These are phyloP conservation scores for Gryganskiella cystojenkinii DNA, from an alignment of 192 early-diverging fungal genomes.

Conservation along the genomic window DNA sequence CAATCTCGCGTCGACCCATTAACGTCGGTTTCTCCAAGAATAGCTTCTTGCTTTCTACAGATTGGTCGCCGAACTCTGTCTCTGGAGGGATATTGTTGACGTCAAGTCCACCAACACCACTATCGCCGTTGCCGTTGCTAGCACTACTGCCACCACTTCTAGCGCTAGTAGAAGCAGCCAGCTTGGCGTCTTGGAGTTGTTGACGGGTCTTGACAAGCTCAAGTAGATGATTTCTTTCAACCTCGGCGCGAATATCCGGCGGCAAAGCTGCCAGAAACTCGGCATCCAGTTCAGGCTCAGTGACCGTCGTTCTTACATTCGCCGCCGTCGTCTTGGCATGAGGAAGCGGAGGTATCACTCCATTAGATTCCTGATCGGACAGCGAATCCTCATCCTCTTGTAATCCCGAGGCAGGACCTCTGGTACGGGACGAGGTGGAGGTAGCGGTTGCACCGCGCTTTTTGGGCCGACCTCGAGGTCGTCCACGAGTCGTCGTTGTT, in stretches of 20 bases:
- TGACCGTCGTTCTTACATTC: neutral
- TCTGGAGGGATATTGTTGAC: too few relatives aligned
- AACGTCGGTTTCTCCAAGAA: slow-evolving; percentile 19
- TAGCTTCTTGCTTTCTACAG: too few relatives aligned
- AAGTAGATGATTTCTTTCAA: slow-evolving; percentile 13
- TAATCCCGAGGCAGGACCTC: too few relatives aligned
- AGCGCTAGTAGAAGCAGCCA: neutral
- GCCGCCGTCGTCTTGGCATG: too few relatives aligned
- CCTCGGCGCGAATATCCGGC: slow-evolving; percentile 34
- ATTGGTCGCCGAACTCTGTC: too few relatives aligned
- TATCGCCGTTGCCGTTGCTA: neutral
- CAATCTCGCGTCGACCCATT: slow-evolving; percentile 23
- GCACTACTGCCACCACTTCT: neutral
- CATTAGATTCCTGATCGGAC: too few relatives aligned
- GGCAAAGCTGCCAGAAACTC: slow-evolving; percentile 35
- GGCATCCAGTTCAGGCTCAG: slow-evolving; percentile 10
- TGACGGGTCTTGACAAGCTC: slow-evolving; percentile 26
- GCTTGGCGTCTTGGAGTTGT: neutral
- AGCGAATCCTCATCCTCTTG: too few relatives aligned
- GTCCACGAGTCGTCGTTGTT: neutral
- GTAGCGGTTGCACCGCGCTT: too few relatives aligned
- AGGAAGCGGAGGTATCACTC: too few relatives aligned
- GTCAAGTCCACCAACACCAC: slow-evolving; percentile 1
- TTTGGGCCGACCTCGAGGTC: neutral
- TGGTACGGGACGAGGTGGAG: too few relatives aligned